Conservation (phyloP, 257 asterid species). For the Ehretia macrophylla region DNA sequence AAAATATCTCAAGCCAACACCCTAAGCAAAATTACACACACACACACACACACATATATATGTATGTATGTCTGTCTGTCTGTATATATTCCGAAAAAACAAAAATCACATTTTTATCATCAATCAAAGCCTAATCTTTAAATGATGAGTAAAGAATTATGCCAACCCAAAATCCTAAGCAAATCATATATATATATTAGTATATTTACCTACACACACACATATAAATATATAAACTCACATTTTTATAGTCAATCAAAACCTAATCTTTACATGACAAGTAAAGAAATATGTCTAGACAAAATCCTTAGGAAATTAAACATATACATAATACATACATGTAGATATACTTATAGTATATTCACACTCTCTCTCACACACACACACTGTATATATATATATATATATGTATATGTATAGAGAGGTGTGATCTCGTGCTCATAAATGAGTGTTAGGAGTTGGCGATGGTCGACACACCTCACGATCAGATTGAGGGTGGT, state of each 20-base stretch:
- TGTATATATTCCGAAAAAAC: too few relatives aligned
- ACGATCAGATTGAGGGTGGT: slow-evolving; percentile 13
- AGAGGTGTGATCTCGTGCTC: slow-evolving; percentile 56
- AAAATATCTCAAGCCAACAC: too few relatives aligned
- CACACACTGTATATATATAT: slow-evolving; percentile 9
- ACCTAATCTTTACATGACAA: slow-evolving; percentile 7
- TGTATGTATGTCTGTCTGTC: too few relatives aligned
- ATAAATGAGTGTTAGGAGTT: slow-evolving; percentile 32
- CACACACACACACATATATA: too few relatives aligned
- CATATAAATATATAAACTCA: slow-evolving; percentile 14
- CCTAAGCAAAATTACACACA: too few relatives aligned
- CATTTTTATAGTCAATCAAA: slow-evolving; percentile 11
- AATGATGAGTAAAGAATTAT: neutral
- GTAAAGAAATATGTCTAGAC: neutral
- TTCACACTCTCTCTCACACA: too few relatives aligned
- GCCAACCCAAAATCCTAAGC: neutral
- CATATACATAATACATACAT: neutral
- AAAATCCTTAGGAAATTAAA: neutral
- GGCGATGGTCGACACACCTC: neutral
- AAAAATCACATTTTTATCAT: neutral
- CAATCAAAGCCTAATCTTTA: neutral
- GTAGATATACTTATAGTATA: slow-evolving; percentile 4
- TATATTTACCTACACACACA: neutral
- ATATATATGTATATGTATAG: slow-evolving; percentile 16
- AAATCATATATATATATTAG: too few relatives aligned